Evolutionary conservation across 768 basidiomycete species (phyloP), one percentile per base, ranked within the genome.

Genomic region (Gloeopeniophorella convolvens): DNA sequence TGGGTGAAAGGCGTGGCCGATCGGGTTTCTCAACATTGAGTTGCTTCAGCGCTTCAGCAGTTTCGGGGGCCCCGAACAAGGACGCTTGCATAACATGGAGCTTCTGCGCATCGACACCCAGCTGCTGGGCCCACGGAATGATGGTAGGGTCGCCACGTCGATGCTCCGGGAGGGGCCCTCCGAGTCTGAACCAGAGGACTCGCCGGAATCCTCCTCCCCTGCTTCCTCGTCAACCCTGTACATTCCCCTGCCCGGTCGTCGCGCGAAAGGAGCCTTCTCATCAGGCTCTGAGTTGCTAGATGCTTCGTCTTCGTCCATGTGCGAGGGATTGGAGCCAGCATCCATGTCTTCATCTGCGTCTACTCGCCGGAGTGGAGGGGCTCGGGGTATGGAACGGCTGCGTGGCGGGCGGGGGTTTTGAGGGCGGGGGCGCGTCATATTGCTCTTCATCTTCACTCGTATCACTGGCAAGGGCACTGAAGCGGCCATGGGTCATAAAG

Each of bases 61-160:
- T 83, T 62, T 88, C 85, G 12, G 83, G 83, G 63, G 80, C 72
- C 37, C 83, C 77, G 62, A 95, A 95, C 45, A 95, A 68, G 28
- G 87, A 85, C 0, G 87, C 82, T 61, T 95, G 92, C 92, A 95
- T 95, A 46, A 94, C 88, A 60, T 91, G 87, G 75, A 93, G 81
- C 68, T 83, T 85, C 65, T 89, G 88, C 12, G 83, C 76, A 63
- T 94, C 89, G n/a, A 93, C 72, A 5, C 86, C 85, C 23, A 83
- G 64, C 43, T 79, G 79, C 40, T 82, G 75, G 12, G 83, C 80
- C 85, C 87, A 88, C 32, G 85, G 79, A 46, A 80, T 78, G 36
- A 80, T 70, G 5, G 74, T 72, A 5, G 77, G 67, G 51, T 80
- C 77, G 2, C 65, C 66, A 6, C 63, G 66, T 44, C 51, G 20